phyloP scores from a whole-genome alignment of 768 basidiomycete genomes.

The Boletus tomentosulus region DNA sequence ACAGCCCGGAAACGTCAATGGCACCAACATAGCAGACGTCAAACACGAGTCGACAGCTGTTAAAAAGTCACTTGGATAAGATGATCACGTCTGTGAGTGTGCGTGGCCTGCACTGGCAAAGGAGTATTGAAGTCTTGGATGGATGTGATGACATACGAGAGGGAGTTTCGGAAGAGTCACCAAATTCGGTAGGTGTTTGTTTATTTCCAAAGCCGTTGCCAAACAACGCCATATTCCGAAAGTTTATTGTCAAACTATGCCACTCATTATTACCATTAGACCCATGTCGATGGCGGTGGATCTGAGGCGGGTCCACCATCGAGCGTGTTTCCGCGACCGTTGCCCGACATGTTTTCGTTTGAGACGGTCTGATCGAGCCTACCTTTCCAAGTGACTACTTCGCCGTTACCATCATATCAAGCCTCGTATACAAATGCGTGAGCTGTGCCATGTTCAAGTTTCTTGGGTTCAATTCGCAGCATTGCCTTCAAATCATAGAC shows the following conservation, averaged over 20 bases:
- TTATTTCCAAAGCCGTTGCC: constrained; percentile 28
- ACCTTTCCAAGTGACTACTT: neutral
- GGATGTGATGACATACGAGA: neutral
- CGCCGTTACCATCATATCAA: neutral
- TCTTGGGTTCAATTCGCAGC: too few relatives aligned
- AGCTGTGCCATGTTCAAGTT: neutral
- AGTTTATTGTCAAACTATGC: neutral
- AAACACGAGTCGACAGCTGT: neutral
- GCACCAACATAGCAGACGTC: constrained; percentile 21
- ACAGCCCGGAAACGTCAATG: constrained; percentile 21
- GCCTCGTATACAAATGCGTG: neutral
- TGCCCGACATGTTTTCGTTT: constrained; percentile 34
- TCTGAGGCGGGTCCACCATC: constrained; percentile 43
- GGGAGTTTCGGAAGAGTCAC: neutral
- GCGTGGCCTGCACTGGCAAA: constrained; percentile 5
- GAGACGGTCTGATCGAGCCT: neutral
- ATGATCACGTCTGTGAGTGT: neutral
- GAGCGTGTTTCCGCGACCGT: constrained; percentile 43
- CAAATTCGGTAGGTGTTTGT: constrained; percentile 22
- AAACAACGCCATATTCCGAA: constrained; percentile 17
- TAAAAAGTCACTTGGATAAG: neutral
- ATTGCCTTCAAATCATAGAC: too few relatives aligned
- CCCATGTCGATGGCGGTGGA: constrained; percentile 47
- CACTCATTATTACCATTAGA: too few relatives aligned
- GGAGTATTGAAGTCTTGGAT: neutral